These are phyloP conservation scores for Cryptococcus sp. DNA, from an alignment of 1,284 basidiomycete species.

Conservation along the genomic window DNA sequence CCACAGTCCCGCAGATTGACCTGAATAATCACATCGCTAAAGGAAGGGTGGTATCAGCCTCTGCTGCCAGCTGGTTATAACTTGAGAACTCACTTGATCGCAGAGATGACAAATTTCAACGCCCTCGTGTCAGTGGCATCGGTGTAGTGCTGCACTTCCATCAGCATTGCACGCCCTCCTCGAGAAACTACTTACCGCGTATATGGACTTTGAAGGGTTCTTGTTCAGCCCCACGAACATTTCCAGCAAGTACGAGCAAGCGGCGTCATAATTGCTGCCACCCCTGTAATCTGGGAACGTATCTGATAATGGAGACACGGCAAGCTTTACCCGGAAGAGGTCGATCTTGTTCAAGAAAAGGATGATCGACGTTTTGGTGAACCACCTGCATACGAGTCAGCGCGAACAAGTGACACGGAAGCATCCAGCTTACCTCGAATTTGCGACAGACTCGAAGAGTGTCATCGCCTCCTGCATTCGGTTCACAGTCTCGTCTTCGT, in stretches of 20 bases:
- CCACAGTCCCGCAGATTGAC: conserved; percentile 55
- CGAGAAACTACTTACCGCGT: conserved; percentile 39
- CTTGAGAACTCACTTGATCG: conserved; percentile 57
- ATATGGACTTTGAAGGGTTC: conserved; percentile 63
- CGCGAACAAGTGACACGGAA: conserved; percentile 3
- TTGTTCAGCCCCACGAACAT: conserved; percentile 85
- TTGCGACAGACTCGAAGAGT: conserved; percentile 94
- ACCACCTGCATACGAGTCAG: conserved; percentile 29
- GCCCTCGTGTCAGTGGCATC: conserved; percentile 59
- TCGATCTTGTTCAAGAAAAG: conserved; percentile 94
- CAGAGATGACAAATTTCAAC: conserved; percentile 59
- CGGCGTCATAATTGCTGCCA: conserved; percentile 74
- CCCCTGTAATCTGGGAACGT: conserved; percentile 83
- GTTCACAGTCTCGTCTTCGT: conserved; percentile 90
- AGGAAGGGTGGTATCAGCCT: not conserved
- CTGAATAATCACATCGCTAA: conserved; percentile 54
- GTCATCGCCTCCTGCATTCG: conserved; percentile 96
- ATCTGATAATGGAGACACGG: conserved; percentile 77
- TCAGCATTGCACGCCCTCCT: not conserved
- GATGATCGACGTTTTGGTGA: conserved; percentile 53
- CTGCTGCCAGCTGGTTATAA: not conserved
- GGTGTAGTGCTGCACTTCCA: conserved; percentile 51
- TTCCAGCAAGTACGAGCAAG: conserved; percentile 81
- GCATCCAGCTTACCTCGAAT: conserved; percentile 59
- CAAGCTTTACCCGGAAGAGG: conserved; percentile 90